phyloP scores from a whole-genome alignment of 164 flowering plant species.

The Vitis vinifera region ASM3070453v1 NC_081820.1:2198001-2198500 shows the following conservation, averaged over 20 bases:
- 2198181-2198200: background rate
- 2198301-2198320: background rate
- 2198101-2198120: background rate
- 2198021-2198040: no score
- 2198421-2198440: background rate
- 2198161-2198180: background rate
- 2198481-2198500: no score
- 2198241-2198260: conserved; percentile 88
- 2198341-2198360: background rate
- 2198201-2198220: conserved; percentile 63
- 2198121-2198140: background rate
- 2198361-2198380: background rate
- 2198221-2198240: conserved; percentile 89
- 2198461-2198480: no score
- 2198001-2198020: no score
- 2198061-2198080: no score
- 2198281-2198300: conserved; percentile 57
- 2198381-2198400: background rate
- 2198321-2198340: background rate
- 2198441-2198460: no score
- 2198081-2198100: background rate
- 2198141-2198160: background rate
- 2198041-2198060: no score
- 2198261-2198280: conserved; percentile 91
- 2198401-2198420: background rate